phyloP scores from a whole-genome alignment of 139 green algal genomes.

The Haematococcus sp. region DNA sequence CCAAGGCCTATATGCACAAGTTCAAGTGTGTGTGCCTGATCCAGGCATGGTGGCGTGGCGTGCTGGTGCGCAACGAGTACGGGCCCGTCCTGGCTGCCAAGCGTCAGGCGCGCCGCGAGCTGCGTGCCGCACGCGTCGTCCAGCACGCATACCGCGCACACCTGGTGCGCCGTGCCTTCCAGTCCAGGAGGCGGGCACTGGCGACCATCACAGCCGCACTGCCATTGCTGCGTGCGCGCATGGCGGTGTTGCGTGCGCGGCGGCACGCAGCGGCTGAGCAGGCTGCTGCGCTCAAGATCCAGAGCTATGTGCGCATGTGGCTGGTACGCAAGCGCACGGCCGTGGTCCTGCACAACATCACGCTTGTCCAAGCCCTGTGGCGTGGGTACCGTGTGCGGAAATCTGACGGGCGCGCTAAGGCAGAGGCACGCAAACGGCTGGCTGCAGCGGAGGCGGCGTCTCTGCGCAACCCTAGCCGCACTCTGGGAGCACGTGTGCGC shows the following conservation, averaged over 20 bases:
- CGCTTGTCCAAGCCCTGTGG: conserved; percentile 53
- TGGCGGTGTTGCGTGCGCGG: background rate
- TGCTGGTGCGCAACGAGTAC: conserved; percentile 17
- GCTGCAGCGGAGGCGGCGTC: conserved; percentile 21
- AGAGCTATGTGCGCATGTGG: conserved; percentile 31
- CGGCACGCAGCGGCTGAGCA: background rate
- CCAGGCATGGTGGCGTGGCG: conserved; percentile 44
- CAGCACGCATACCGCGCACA: conserved; percentile 6
- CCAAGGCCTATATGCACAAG: conserved; percentile 18
- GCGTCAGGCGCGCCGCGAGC: no score
- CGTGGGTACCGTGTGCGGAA: conserved; percentile 44
- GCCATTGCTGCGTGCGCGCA: conserved; percentile 9
- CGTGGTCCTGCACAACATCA: background rate
- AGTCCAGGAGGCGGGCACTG: background rate
- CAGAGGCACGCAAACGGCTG: conserved; percentile 41
- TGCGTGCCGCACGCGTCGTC: background rate
- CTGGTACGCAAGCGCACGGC: conserved; percentile 18
- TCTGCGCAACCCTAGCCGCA: conserved; percentile 26
- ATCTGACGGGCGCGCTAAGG: conserved; percentile 11
- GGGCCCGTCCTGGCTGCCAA: conserved; percentile 9
- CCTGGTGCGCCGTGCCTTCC: background rate
- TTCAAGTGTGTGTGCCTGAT: conserved; percentile 35
- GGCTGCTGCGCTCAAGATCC: background rate
- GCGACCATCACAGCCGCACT: background rate
- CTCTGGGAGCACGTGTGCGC: conserved; percentile 47